Evolutionary conservation across 805 yeast genomes (phyloP).

Genomic region (Suhomyces emberorum): DNA sequence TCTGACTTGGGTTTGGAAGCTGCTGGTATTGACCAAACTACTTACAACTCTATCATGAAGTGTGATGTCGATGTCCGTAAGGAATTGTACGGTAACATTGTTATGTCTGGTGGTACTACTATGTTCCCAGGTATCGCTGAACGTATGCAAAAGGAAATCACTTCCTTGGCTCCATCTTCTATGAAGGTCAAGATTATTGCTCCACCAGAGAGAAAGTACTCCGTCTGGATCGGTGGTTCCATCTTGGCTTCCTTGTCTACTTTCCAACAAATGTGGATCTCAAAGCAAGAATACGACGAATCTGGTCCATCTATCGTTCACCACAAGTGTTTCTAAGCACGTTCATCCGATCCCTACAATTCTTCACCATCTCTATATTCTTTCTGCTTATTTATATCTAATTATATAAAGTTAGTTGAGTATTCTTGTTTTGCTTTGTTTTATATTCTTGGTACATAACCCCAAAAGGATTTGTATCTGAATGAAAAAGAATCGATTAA

Average conservation of each 20-base stretch:
- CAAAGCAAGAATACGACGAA: constrained; percentile 99
- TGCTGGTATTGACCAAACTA: constrained; percentile 98
- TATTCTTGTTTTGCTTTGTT: constrained; percentile 4
- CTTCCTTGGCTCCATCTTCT: constrained; percentile 98
- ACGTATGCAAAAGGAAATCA: constrained; percentile 99
- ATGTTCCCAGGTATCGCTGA: constrained; percentile 99
- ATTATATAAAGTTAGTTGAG: constrained; percentile 4
- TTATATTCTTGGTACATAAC: not conserved
- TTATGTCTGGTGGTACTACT: constrained; percentile 99
- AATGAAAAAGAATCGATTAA: constrained; percentile 3
- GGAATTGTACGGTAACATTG: constrained; percentile 98
- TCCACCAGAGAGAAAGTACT: constrained; percentile 99
- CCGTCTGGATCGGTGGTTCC: constrained; percentile 99
- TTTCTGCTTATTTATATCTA: constrained; percentile 4
- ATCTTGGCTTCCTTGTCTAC: constrained; percentile 97
- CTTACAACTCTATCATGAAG: constrained; percentile 93
- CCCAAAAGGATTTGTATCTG: not conserved
- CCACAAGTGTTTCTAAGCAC: constrained; percentile 83
- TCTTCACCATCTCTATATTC: constrained; percentile 5
- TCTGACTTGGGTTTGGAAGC: constrained; percentile 86
- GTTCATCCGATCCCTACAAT: constrained; percentile 3
- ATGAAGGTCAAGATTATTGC: constrained; percentile 99
- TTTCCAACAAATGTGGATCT: constrained; percentile 99
- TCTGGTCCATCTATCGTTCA: constrained; percentile 99
- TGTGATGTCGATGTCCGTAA: constrained; percentile 99